These are phyloP conservation scores for Cordyceps farinosa DNA, from an alignment of 2,329 filamentous ascomycete genomes.

Conservation along the genomic window DNA sequence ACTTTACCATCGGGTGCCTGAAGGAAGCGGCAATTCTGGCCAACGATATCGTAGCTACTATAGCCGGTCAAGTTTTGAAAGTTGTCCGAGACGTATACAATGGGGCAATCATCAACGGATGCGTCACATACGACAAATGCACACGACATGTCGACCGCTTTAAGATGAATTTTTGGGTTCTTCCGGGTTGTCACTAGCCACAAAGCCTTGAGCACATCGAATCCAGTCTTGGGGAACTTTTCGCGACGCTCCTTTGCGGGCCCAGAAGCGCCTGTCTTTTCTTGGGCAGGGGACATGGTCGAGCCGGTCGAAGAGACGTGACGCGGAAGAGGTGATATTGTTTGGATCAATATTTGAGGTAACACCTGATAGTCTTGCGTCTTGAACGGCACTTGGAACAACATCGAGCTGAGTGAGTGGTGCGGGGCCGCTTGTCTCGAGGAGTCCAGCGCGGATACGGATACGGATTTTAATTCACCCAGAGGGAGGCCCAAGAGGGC, in stretches of 20 bases:
- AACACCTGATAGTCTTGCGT: no score
- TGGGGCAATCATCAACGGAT: slow-evolving; percentile 85
- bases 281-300: slow-evolving; percentile 29
- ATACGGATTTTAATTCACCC: no score
- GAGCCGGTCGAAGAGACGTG: slow-evolving; percentile 32
- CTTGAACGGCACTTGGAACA: no score
- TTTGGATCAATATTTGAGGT: neutral
- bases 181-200: slow-evolving; percentile 78
- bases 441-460: no score
- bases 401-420: no score
- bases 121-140: slow-evolving; percentile 94
- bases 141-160: slow-evolving; percentile 90
- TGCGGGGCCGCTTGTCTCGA: no score
- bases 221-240: slow-evolving; percentile 82
- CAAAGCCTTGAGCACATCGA: slow-evolving; percentile 85
- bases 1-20: slow-evolving; percentile 87
- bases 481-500: no score
- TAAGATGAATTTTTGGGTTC: slow-evolving; percentile 83
- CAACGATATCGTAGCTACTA: slow-evolving; percentile 82
- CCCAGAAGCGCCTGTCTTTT: slow-evolving; percentile 28
- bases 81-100: slow-evolving; percentile 92
- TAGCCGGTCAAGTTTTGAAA: slow-evolving; percentile 94
- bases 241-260: slow-evolving; percentile 36
- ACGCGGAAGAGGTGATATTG: slow-evolving; percentile 26
- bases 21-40: slow-evolving; percentile 88